phyloP scores from a whole-genome alignment of 2,329 filamentous ascomycete species.

The Colletotrichum higginsianum region DNA sequence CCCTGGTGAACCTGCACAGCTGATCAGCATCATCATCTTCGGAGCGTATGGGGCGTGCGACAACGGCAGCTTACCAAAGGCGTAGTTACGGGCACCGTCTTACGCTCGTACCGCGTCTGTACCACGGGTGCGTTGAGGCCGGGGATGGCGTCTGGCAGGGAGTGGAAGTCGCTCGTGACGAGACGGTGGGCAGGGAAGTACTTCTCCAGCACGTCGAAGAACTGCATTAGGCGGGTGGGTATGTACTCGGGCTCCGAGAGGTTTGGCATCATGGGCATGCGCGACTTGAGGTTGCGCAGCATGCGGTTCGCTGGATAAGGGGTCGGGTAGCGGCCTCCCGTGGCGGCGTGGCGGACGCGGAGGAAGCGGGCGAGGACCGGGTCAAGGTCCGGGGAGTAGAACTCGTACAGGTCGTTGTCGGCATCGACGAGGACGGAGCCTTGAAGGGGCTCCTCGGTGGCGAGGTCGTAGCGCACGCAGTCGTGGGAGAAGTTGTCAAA shows the following conservation, averaged over 20 bases:
- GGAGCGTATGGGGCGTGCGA: background rate
- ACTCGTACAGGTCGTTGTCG: constrained; percentile 93
- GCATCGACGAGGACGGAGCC: constrained; percentile 89
- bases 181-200: constrained; percentile 94
- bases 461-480: constrained; percentile 88
- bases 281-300: constrained; percentile 73
- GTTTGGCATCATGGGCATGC: constrained; percentile 80
- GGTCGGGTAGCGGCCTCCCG: constrained; percentile 73
- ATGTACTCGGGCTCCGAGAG: constrained; percentile 92
- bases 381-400: constrained; percentile 86
- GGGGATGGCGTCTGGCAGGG: constrained; percentile 83
- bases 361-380: constrained; percentile 87
- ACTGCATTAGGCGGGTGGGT: constrained; percentile 94
- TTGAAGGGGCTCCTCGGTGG: constrained; percentile 87
- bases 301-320: constrained; percentile 69
- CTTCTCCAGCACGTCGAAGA: constrained; percentile 90
- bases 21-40: constrained; percentile 10
- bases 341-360: constrained; percentile 85
- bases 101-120: constrained; percentile 90
- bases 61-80: constrained; percentile 78
- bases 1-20: constrained; percentile 87
- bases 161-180: constrained; percentile 91
- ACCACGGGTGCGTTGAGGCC: constrained; percentile 96
- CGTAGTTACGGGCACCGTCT: constrained; percentile 90
- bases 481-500: constrained; percentile 99